Conservation (phyloP, 768 basidiomycete species). For the Leucocoprinus sp. region DNA sequence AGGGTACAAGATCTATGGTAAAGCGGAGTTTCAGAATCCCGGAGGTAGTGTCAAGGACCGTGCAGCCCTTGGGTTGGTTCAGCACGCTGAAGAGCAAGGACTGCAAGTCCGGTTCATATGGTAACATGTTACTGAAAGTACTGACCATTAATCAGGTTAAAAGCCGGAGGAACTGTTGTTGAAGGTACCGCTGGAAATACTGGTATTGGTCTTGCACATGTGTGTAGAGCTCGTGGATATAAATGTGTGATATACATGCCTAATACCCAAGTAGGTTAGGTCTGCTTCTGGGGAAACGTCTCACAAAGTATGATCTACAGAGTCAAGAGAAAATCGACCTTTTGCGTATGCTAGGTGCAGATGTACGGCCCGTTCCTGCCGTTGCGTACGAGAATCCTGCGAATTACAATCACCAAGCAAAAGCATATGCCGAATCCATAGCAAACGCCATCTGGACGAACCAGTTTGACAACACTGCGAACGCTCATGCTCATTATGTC, state of each 20-base stretch:
- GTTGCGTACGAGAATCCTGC: constrained; percentile 91
- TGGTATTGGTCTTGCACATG: constrained; percentile 91
- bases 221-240: constrained; percentile 89
- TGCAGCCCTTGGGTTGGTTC: constrained; percentile 83
- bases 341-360: constrained; percentile 93
- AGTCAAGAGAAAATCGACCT: constrained; percentile 99
- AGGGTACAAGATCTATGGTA: constrained; percentile 82
- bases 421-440: constrained; percentile 67
- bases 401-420: constrained; percentile 98
- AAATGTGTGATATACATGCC: constrained; percentile 99
- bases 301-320: constrained; percentile 27
- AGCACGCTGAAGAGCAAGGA: constrained; percentile 81
- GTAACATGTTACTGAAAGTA: neutral
- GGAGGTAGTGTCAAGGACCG: constrained; percentile 98
- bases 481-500: constrained; percentile 78
- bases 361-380: constrained; percentile 92
- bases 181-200: constrained; percentile 99
- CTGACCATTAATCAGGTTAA: constrained; percentile 40
- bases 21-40: constrained; percentile 98
- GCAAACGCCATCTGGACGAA: constrained; percentile 92
- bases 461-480: constrained; percentile 96
- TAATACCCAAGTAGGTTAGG: constrained; percentile 61
- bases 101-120: constrained; percentile 36
- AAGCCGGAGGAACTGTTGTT: constrained; percentile 92
- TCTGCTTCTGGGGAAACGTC: neutral